Evolutionary conservation across 129 eudicot species (phyloP).

Genomic region (Chrysanthemum makinoi): DNA sequence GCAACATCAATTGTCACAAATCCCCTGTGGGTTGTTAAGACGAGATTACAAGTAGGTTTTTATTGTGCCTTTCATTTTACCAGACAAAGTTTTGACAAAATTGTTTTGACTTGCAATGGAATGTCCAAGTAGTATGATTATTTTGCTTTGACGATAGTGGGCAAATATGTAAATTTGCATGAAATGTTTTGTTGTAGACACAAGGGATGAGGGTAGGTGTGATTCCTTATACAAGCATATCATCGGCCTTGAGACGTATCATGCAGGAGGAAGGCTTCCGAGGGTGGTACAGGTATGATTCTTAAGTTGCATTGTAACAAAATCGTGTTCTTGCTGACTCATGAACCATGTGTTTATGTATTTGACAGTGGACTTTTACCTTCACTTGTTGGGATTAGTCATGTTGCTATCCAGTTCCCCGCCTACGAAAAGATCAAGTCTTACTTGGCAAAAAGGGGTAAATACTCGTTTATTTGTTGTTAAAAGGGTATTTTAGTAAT

Average conservation of each 20-base stretch:
- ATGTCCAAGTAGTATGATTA: neutral
- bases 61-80: neutral
- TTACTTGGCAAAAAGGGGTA: slow-evolving; percentile 78
- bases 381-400: slow-evolving; percentile 88
- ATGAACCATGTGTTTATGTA: neutral
- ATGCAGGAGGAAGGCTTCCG: slow-evolving; percentile 76
- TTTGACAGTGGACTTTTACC: slow-evolving; percentile 86
- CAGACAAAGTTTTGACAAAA: neutral
- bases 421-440: slow-evolving; percentile 78
- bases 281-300: slow-evolving; percentile 82
- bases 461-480: slow-evolving; percentile 16
- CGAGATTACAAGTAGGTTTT: slow-evolving; percentile 71
- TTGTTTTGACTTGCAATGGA: neutral
- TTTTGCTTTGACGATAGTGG: neutral
- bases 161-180: neutral
- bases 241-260: slow-evolving; percentile 71
- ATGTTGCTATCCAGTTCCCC: slow-evolving; percentile 96
- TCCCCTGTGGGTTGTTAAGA: slow-evolving; percentile 95
- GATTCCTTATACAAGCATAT: slow-evolving; percentile 65
- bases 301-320: slow-evolving; percentile 8
- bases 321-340: neutral
- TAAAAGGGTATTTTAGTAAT: neutral
- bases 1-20: slow-evolving; percentile 75
- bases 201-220: slow-evolving; percentile 69
- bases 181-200: slow-evolving; percentile 44